Evolutionary conservation across 495 filamentous ascomycete genomes (phyloP).

Genomic region (Penicillium waksmanii): DNA sequence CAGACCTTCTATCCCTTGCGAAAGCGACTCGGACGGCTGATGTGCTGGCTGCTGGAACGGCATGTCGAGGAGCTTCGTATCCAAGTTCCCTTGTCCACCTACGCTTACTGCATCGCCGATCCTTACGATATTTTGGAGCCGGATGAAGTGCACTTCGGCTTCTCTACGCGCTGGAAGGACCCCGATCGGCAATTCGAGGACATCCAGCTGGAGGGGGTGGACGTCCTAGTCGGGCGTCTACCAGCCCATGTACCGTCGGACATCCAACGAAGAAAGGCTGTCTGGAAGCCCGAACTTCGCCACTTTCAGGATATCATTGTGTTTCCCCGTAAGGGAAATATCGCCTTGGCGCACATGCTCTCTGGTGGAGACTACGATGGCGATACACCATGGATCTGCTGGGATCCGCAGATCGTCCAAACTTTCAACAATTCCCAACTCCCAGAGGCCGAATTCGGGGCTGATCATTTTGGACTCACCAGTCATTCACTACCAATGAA

Average conservation of each 20-base stretch:
- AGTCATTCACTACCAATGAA: conserved; percentile 55
- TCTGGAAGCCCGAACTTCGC: conserved; percentile 68
- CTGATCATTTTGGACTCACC: conserved; percentile 60
- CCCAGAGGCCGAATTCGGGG: conserved; percentile 45
- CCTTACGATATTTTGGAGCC: conserved; percentile 70
- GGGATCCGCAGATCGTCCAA: conserved; percentile 75
- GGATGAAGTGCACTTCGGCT: conserved; percentile 78
- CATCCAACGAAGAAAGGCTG: conserved; percentile 71
- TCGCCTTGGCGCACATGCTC: conserved; percentile 75
- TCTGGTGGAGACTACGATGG: conserved; percentile 97
- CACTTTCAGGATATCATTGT: conserved; percentile 86
- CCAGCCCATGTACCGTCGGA: conserved; percentile 83
- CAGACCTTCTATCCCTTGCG: conserved; percentile 61
- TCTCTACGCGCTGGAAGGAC: conserved; percentile 64
- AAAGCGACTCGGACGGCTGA: conserved; percentile 55
- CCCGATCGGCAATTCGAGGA: conserved; percentile 64
- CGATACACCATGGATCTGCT: conserved; percentile 88
- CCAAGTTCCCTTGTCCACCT: conserved; percentile 72
- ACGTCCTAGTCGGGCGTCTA: conserved; percentile 83
- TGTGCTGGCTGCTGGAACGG: conserved; percentile 57
- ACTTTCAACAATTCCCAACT: conserved; percentile 73
- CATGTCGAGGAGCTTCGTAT: conserved; percentile 70
- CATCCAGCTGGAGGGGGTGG: conserved; percentile 64
- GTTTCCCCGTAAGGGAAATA: conserved; percentile 72
- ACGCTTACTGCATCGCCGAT: conserved; percentile 81